These are phyloP conservation scores for Hymenoscyphus repandus DNA, from an alignment of 2,329 filamentous ascomycete genomes.

Conservation along the genomic window DNA sequence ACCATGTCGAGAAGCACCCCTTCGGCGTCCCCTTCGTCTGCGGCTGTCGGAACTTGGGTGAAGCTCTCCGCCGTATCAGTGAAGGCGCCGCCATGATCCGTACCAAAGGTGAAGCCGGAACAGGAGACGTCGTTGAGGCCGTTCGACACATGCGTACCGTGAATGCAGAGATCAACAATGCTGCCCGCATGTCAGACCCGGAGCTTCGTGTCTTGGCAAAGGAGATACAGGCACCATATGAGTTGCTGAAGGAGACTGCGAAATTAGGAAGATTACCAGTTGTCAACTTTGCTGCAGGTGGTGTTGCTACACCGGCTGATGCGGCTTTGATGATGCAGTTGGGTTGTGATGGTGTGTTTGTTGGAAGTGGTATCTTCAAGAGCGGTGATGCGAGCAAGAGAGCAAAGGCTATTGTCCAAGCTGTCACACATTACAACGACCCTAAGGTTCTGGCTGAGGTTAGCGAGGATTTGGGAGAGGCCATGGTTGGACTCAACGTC, in stretches of 20 bases:
- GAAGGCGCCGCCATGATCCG: conserved; percentile 98
- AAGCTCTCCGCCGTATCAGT: conserved; percentile 82
- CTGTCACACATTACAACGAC: conserved; percentile 86
- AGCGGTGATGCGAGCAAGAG: conserved; percentile 83
- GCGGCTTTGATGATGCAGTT: conserved; percentile 99
- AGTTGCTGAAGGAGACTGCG: conserved; percentile 79
- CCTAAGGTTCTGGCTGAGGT: conserved; percentile 80
- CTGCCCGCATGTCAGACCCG: conserved; percentile 58
- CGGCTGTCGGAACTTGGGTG: conserved; percentile 88
- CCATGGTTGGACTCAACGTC: conserved; percentile 95
- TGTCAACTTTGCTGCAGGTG: conserved; percentile 97
- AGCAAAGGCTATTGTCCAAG: conserved; percentile 90
- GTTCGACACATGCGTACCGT: conserved; percentile 94
- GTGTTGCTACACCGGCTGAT: conserved; percentile 97
- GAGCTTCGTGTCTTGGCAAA: conserved; percentile 76
- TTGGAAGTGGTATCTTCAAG: conserved; percentile 97
- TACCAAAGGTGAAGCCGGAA: conserved; percentile 97
- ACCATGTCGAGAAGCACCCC: conserved; percentile 84
- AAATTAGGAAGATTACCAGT: conserved; percentile 84
- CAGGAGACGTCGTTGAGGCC: conserved; percentile 93
- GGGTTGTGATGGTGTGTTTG: conserved; percentile 96
- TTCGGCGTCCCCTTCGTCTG: conserved; percentile 92
- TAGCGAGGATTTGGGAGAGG: conserved; percentile 86
- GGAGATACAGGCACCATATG: conserved; percentile 72
- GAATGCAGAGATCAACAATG: conserved; percentile 72